Evolutionary conservation across 331 rosid genomes (phyloP).

Genomic region (Rhamnella rubrinervis): DNA sequence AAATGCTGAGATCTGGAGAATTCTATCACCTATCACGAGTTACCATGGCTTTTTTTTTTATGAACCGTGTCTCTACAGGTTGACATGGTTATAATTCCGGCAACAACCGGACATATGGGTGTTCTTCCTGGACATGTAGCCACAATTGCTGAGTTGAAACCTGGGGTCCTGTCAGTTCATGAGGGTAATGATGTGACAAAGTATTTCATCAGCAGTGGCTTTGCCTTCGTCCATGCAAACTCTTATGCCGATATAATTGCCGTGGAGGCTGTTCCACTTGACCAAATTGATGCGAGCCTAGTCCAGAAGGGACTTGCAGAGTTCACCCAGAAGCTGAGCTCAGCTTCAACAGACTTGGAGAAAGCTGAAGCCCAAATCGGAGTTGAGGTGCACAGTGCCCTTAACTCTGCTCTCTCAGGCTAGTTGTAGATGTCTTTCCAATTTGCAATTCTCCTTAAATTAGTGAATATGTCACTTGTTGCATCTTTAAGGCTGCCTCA

Average conservation of each 20-base stretch:
- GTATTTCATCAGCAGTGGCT: slow-evolving; percentile 91
- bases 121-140: slow-evolving; percentile 99
- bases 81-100: slow-evolving; percentile 94
- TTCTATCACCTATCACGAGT: background rate
- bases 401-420: slow-evolving; percentile 73
- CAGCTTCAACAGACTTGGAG: slow-evolving; percentile 92
- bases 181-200: slow-evolving; percentile 72
- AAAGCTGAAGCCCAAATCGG: slow-evolving; percentile 99
- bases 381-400: slow-evolving; percentile 86
- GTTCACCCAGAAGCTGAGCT: slow-evolving; percentile 86
- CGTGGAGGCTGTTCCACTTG: slow-evolving; percentile 84
- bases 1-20: background rate
- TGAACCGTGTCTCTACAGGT: slow-evolving; percentile 50
- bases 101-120: slow-evolving; percentile 97
- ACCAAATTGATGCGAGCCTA: slow-evolving; percentile 61
- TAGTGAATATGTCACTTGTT: slow-evolving; percentile 27
- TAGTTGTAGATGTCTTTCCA: slow-evolving; percentile 31
- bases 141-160: slow-evolving; percentile 96
- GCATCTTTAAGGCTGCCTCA: slow-evolving; percentile 25
- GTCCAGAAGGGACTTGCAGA: slow-evolving; percentile 98
- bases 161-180: slow-evolving; percentile 87
- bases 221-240: slow-evolving; percentile 87
- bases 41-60: background rate
- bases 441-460: slow-evolving; percentile 21
- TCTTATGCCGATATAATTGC: slow-evolving; percentile 81